Percentiles rank a stretch among this genome's conserved stretches.
Evolutionary conservation across 2,329 filamentous ascomycete species (phyloP).

Genomic region (Verticillium klebahnii): DNA sequence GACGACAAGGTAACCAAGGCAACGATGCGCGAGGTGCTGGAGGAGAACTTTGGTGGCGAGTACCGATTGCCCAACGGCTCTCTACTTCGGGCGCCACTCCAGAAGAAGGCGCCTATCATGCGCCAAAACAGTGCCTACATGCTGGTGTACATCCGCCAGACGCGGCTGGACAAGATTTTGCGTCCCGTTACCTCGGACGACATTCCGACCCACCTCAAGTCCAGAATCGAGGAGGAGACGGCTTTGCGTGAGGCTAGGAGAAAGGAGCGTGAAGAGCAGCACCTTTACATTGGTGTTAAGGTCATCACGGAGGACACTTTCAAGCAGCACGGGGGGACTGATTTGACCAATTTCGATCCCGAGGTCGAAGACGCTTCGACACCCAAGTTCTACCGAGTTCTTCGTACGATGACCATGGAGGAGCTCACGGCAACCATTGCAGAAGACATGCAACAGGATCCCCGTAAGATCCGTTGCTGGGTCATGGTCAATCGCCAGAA

Average conservation of each 20-base stretch:
- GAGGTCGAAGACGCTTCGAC: conserved; percentile 59
- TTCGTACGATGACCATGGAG: conserved; percentile 69
- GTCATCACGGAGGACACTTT: conserved; percentile 82
- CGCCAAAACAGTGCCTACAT: conserved; percentile 89
- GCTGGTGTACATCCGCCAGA: conserved; percentile 94
- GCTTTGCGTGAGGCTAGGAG: conserved; percentile 68
- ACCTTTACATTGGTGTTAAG: conserved; percentile 82
- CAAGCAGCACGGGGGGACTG: conserved; percentile 74
- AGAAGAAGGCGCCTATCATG: conserved; percentile 55
- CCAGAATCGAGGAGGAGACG: conserved; percentile 72
- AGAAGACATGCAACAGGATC: conserved; percentile 61
- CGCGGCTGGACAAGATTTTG: conserved; percentile 76
- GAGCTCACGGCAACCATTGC: conserved; percentile 72
- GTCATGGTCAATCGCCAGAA: conserved; percentile 98
- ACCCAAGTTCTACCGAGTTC: conserved; percentile 67
- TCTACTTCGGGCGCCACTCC: conserved; percentile 35
- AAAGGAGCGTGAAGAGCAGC: conserved; percentile 90
- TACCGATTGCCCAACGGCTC: conserved; percentile 52
- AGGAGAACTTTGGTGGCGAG: conserved; percentile 95
- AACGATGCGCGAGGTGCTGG: conserved; percentile 83
- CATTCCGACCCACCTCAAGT: conserved; percentile 72
- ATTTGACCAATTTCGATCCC: conserved; percentile 68
- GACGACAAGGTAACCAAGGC: conserved; percentile 96
- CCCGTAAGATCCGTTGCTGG: conserved; percentile 77
- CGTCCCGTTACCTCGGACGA: conserved; percentile 71